Percentiles rank a stretch among this genome's conserved stretches.
Evolutionary conservation across 2,329 filamentous ascomycete genomes (phyloP).

Genomic region (Calonectria hawksworthii): DNA sequence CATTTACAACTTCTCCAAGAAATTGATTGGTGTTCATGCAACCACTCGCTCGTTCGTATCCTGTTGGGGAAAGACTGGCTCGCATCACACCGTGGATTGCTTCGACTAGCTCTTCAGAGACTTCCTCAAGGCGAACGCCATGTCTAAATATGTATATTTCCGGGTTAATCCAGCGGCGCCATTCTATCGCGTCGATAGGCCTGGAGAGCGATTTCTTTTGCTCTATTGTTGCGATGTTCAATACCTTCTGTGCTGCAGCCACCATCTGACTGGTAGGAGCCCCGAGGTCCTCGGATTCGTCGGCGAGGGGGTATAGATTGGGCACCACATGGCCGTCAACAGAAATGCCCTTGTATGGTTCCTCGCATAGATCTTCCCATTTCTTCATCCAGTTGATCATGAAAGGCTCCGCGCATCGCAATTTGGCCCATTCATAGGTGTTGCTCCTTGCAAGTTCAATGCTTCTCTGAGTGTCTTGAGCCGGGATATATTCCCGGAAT

Average conservation of each 20-base stretch:
- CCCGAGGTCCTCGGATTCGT: not conserved
- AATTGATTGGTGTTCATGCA: slow-evolving; percentile 6
- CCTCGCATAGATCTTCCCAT: not conserved
- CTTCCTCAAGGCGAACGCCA: not conserved
- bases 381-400: not conserved
- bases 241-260: not conserved
- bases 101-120: not conserved
- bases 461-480: not conserved
- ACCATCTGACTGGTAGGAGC: not conserved
- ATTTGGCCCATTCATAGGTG: not conserved
- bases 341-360: not conserved
- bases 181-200: not conserved
- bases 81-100: not conserved
- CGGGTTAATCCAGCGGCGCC: slow-evolving; percentile 4
- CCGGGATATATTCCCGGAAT: not conserved
- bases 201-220: not conserved
- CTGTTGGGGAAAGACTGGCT: not conserved
- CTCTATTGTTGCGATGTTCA: not conserved
- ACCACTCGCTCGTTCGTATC: not conserved
- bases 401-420: not conserved
- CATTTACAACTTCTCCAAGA: not conserved
- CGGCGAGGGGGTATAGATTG: not conserved
- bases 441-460: not conserved
- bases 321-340: not conserved
- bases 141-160: not conserved